phyloP scores from a whole-genome alignment of 176 grass and related monocot genomes.

The Hordeum marinum region DNA sequence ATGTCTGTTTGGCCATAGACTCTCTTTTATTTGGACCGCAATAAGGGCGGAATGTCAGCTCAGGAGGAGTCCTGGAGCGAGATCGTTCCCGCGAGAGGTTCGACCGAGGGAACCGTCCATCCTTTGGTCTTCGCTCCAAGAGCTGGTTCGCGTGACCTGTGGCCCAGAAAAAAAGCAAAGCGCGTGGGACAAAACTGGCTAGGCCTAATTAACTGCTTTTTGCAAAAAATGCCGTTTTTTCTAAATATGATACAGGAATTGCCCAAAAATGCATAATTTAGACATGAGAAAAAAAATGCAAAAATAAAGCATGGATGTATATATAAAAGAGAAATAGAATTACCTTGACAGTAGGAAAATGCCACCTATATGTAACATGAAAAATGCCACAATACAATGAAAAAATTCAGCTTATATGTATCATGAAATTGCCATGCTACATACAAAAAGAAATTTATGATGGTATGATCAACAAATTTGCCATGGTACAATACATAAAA shows the following conservation, averaged over 20 bases:
- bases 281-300: background rate
- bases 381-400: background rate
- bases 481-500: background rate
- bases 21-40: background rate
- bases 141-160: too few species aligned
- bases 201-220: too few species aligned
- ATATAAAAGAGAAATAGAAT: background rate
- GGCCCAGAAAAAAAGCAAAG: too few species aligned
- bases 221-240: too few species aligned
- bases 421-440: background rate
- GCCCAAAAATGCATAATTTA: background rate
- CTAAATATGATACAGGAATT: background rate
- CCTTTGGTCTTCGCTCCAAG: too few species aligned
- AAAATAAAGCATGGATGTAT: background rate
- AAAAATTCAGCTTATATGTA: background rate
- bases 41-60: too few species aligned
- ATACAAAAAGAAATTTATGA: background rate
- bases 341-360: background rate
- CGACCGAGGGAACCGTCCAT: too few species aligned
- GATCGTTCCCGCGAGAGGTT: too few species aligned
- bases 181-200: too few species aligned
- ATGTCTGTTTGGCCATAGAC: background rate
- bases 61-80: too few species aligned
- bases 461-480: too few species aligned
- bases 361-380: background rate